Evolutionary conservation across 139 green algal genomes (phyloP).

Genomic region (Micractinium conductrix): DNA sequence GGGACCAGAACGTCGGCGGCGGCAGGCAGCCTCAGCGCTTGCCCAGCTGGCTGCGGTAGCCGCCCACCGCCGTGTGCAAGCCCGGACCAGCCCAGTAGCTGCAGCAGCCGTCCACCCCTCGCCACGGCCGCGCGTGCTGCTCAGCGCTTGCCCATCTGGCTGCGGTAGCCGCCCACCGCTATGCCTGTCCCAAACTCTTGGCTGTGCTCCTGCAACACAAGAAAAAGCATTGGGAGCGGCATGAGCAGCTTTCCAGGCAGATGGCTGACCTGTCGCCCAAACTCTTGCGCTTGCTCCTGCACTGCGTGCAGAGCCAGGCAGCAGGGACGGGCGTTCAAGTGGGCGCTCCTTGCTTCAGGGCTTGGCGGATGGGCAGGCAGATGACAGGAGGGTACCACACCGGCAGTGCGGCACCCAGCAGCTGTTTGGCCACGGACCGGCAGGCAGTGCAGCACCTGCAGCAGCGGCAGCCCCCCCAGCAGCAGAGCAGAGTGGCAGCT

Average conservation of each 20-base stretch:
- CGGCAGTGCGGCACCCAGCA: neutral
- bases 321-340: neutral
- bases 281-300: conserved; percentile 3
- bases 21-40: too few species aligned
- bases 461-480: neutral
- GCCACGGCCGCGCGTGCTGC: neutral
- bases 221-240: neutral
- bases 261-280: too few species aligned
- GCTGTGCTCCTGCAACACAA: neutral
- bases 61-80: too few species aligned
- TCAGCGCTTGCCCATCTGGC: conserved; percentile 12
- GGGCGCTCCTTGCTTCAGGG: too few species aligned
- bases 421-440: neutral
- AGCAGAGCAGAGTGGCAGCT: neutral
- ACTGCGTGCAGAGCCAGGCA: too few species aligned
- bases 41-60: neutral
- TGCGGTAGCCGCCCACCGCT: neutral
- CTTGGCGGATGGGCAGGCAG: neutral
- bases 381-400: neutral
- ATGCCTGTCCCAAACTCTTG: conserved; percentile 5
- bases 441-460: neutral
- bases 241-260: neutral
- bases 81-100: too few species aligned
- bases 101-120: neutral
- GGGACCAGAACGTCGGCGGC: too few species aligned